Evolutionary conservation across 2,329 filamentous ascomycete genomes (phyloP), one percentile per base, ranked within the genome.

Genomic region (Monosporascus ibericus): DNA sequence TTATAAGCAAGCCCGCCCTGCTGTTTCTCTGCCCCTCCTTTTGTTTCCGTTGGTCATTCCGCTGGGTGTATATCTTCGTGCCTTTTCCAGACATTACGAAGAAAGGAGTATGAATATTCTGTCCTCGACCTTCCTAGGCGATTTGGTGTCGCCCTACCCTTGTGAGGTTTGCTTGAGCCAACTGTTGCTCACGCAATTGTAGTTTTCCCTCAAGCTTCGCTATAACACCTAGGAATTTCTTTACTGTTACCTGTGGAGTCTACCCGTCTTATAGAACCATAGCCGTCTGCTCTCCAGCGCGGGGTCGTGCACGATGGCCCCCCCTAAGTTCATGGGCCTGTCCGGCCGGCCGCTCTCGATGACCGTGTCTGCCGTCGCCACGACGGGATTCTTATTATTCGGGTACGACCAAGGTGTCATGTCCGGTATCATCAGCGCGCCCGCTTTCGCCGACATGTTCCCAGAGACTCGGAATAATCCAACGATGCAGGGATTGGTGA

Each of bases 331-430:
- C 63, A 77, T 79, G 65, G 82, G 83, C 67, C 72, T 86, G 54
- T 78, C 76, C 37, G 84, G 84, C 65, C 75, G 72, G 58, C 72
- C 70, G 38, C 73, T 87, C 50, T 80, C 77, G 18, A 60, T 84
- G 55, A 71, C 76, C 39, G 75, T 87, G 47, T 84, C 84, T 1
- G 75, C 77, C n/a, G 76, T 86, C 25, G 81, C 83, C 4, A 86
- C 83, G 1, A 83, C 80, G 9, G 82, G 80, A 39, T 84, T 85
- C 70, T 65, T 84, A 36, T 74, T 81, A 17, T 82, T 81, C 56
- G 79, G 79, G 52, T 82, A 81, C 61, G 79, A 82, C 54, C 79
- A 76, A 65, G 73, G 71, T 71, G 75, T 61, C 39, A 81, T 81
- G 78, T 72, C 69, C 51, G 77, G 78, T 6, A 76, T 81, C 56